These are phyloP conservation scores for Puccinia horiana DNA, from an alignment of 1,284 basidiomycete genomes.

Conservation along the genomic window DNA sequence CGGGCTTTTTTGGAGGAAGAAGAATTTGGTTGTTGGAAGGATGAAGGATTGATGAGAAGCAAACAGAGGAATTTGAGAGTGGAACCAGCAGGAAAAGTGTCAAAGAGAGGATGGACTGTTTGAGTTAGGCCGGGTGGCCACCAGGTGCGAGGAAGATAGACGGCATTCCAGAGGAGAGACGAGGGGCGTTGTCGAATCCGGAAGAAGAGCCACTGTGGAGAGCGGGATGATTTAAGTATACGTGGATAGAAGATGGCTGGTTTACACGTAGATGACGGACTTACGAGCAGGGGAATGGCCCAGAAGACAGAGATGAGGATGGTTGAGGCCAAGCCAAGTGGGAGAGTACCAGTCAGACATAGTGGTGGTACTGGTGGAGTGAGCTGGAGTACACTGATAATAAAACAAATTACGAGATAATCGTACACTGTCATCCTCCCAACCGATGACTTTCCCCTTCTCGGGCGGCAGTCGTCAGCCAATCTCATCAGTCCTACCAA, in stretches of 20 bases:
- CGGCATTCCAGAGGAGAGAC: conserved; percentile 27
- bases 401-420: no score
- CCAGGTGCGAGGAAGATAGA: conserved; percentile 39
- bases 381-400: no score
- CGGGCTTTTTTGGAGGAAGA: not conserved
- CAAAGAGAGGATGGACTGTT: conserved; percentile 16
- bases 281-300: conserved; percentile 2
- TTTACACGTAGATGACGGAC: no score
- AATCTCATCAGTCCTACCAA: no score
- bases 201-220: conserved; percentile 15
- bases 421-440: no score
- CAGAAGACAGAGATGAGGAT: not conserved
- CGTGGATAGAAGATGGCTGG: not conserved
- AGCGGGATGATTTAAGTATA: not conserved
- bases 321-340: conserved; percentile 3
- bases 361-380: no score
- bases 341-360: not conserved
- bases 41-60: not conserved
- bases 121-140: conserved; percentile 27
- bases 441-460: no score
- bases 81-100: conserved; percentile 13
- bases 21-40: not conserved
- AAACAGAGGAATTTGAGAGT: conserved; percentile 14
- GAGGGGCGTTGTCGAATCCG: conserved; percentile 1
- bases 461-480: no score